These are phyloP conservation scores for Pleomassaria siparia DNA, from an alignment of 2,329 filamentous ascomycete species.

Conservation along the genomic window DNA sequence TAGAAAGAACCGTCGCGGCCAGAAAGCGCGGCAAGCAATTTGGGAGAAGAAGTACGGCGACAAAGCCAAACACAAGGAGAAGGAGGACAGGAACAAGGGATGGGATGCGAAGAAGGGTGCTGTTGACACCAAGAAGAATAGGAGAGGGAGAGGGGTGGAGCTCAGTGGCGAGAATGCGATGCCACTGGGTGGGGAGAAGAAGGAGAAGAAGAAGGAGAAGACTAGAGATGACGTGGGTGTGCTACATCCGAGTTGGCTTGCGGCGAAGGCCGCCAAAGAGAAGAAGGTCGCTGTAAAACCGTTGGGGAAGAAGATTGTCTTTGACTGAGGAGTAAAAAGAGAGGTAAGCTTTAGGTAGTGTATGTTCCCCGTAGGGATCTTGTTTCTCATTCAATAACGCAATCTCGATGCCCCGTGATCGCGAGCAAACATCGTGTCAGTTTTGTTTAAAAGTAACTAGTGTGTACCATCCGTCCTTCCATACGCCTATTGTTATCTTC, in stretches of 20 bases:
- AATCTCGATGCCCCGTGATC: background rate
- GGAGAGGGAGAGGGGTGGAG: constrained; percentile 21
- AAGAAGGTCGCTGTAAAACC: constrained; percentile 54
- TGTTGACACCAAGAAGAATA: constrained; percentile 34
- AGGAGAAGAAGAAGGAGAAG: constrained; percentile 22
- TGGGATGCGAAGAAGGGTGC: constrained; percentile 64
- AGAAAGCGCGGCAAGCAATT: constrained; percentile 75
- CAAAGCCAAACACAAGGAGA: constrained; percentile 67
- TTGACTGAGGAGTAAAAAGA: constrained; percentile 50
- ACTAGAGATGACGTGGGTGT: constrained; percentile 53
- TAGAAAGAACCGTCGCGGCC: constrained; percentile 74
- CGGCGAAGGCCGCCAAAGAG: constrained; percentile 62
- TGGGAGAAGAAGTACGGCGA: constrained; percentile 79
- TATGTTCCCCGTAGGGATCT: background rate
- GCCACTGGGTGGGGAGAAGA: constrained; percentile 27
- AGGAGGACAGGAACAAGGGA: constrained; percentile 51
- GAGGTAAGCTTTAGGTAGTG: background rate
- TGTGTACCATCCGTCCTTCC: too few relatives aligned
- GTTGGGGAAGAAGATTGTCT: constrained; percentile 63
- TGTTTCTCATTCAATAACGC: background rate
- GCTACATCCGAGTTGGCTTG: constrained; percentile 67
- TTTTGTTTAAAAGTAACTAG: too few relatives aligned
- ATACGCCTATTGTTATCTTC: too few relatives aligned
- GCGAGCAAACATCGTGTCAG: background rate
- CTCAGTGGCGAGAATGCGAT: constrained; percentile 36